Evolutionary conservation across 2,329 filamentous ascomycete genomes (phyloP), one percentile per base, ranked within the genome.

Genomic region (Colletotrichum sp.): DNA sequence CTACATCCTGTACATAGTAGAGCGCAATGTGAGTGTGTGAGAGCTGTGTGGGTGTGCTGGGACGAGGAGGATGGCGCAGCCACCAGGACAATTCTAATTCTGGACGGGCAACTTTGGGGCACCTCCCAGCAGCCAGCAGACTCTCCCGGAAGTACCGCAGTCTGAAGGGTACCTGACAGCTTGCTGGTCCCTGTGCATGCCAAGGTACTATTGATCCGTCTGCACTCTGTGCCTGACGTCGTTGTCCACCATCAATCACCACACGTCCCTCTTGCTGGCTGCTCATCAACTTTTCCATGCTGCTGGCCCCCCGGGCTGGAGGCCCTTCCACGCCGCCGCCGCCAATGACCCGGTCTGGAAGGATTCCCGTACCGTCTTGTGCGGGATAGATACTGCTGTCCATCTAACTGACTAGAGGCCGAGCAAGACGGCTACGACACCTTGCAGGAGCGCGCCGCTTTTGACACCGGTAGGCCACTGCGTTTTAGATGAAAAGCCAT

Each of bases 61-160:
- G 62, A 66, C 21, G 74, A 66, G 55, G 79, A 82, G 79, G 80
- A 82, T 79, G 83, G 82, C 83, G 82, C 83, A 84, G 83, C 75
- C 83, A 81, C 80, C 80, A 81, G 59, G 79, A 78, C 80, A 77
- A 80, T 85, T 85, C 84, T 85, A 85, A 85, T 82, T 85, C 82
- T 81, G 69, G 73, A 76, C 39, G 55, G 83, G 83, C 76, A 63
- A 69, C 39, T 70, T 70, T 32, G 28, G 63, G 57, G 55, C 59
- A 62, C 8, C 16, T 24, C 21, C 21, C 24, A 59, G 55, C 26
- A 28, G 55, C 21, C 55, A 59, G 24, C 39, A 63, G 26, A 21
- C 57, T 67, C n/a, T 63, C 59, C 64, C 75, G 59, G 76, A 75
- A 26, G 75, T 78, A 71, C 75, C 76, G 71, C 68, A 57, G 39